A percentile compares a stretch with the other conserved stretches of the same genome.
These are phyloP conservation scores for Salix exigua DNA, from an alignment of 345 rosid species.

Conservation along the genomic window DNA sequence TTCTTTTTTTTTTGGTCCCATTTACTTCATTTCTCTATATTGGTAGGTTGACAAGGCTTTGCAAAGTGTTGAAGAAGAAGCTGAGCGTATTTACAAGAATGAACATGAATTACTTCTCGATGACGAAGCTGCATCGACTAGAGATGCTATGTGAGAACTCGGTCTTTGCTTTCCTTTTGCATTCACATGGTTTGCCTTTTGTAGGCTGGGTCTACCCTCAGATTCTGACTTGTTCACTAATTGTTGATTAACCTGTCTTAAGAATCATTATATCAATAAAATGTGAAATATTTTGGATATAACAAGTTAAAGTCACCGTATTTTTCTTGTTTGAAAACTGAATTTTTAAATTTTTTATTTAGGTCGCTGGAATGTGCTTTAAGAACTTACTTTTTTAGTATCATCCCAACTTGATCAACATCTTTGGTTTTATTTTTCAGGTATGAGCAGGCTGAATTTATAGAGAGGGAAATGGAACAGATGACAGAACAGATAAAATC, in stretches of 20 bases:
- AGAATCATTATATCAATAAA: too few relatives aligned
- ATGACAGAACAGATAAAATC: slow-evolving; percentile 88
- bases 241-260: background rate
- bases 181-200: background rate
- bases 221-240: too few relatives aligned
- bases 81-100: slow-evolving; percentile 86
- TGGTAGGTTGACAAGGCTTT: slow-evolving; percentile 83
- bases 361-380: background rate
- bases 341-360: background rate
- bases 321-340: background rate
- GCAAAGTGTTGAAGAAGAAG: slow-evolving; percentile 88
- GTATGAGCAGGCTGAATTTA: slow-evolving; percentile 86
- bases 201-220: background rate
- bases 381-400: background rate
- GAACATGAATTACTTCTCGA: slow-evolving; percentile 72
- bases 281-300: background rate
- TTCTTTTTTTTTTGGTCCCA: background rate
- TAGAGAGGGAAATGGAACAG: slow-evolving; percentile 91
- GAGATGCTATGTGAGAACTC: slow-evolving; percentile 91
- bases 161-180: background rate
- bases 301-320: background rate
- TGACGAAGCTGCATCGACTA: slow-evolving; percentile 92
- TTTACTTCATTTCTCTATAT: background rate
- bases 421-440: slow-evolving; percentile 35
- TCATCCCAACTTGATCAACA: background rate